A percentile compares a stretch with the other conserved stretches of the same genome.
Evolutionary conservation across 345 rosid genomes (phyloP).

Genomic region (Eucalyptus sp.): DNA sequence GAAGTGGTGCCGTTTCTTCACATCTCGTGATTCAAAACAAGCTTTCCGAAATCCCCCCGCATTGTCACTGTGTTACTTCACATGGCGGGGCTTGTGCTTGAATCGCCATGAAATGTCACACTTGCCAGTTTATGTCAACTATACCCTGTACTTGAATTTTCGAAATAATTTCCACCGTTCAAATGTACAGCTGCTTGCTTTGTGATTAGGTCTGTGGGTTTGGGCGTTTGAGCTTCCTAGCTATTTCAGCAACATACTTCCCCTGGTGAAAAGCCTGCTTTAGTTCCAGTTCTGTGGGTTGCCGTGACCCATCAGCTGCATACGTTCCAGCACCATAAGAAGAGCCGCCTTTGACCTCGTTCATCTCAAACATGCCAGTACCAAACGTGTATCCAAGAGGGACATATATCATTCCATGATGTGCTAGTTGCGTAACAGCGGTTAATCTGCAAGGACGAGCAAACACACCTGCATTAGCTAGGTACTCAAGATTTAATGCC

Average conservation of each 20-base stretch:
- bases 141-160: background rate
- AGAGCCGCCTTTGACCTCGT: conserved; percentile 88
- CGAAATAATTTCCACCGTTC: background rate
- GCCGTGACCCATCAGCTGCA: conserved; percentile 77
- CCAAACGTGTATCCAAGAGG: conserved; percentile 91
- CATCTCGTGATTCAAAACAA: background rate
- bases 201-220: background rate
- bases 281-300: conserved; percentile 75
- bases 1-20: background rate
- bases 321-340: conserved; percentile 89
- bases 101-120: background rate
- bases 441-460: conserved; percentile 41
- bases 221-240: conserved; percentile 50
- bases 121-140: background rate
- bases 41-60: background rate
- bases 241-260: conserved; percentile 65
- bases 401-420: conserved; percentile 87
- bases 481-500: background rate
- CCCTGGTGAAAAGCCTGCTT: conserved; percentile 83
- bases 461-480: background rate
- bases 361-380: conserved; percentile 77
- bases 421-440: conserved; percentile 74
- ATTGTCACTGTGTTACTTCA: background rate
- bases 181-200: background rate
- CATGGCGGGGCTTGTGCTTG: background rate